Conservation (phyloP, 805 yeast species). For the Diddensiella transvaalensis region DNA sequence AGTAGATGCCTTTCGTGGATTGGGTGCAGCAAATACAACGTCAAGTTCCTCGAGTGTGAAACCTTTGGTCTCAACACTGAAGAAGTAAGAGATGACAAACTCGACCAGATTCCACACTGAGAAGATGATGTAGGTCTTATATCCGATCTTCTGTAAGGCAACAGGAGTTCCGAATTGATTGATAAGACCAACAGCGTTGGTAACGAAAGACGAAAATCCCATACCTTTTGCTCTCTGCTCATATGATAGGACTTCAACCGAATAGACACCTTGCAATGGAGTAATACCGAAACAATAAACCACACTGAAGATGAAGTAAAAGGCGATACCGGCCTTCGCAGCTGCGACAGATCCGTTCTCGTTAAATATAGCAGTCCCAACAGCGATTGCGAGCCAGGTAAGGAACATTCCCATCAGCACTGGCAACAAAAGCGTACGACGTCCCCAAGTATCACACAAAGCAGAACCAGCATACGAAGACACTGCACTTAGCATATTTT, state of each 20-base stretch:
- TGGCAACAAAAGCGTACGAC: slow-evolving; percentile 27
- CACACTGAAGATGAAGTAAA: slow-evolving; percentile 12
- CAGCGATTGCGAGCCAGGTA: slow-evolving; percentile 26
- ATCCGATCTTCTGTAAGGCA: slow-evolving; percentile 32
- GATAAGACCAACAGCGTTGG: slow-evolving; percentile 30
- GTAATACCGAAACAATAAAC: slow-evolving; percentile 30
- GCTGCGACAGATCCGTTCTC: slow-evolving; percentile 10
- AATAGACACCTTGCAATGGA: slow-evolving; percentile 36
- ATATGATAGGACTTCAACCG: slow-evolving; percentile 27
- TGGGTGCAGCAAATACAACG: slow-evolving; percentile 39
- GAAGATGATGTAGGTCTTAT: slow-evolving; percentile 33
- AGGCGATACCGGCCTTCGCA: slow-evolving; percentile 23
- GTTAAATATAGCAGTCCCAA: slow-evolving; percentile 24
- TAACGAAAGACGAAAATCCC: slow-evolving; percentile 25
- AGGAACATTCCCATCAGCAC: slow-evolving; percentile 25
- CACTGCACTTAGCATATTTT: neutral
- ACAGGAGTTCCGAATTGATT: slow-evolving; percentile 27
- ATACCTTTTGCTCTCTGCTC: slow-evolving; percentile 29
- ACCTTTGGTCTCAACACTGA: slow-evolving; percentile 71
- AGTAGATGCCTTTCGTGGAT: slow-evolving; percentile 18
- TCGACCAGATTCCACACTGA: slow-evolving; percentile 32
- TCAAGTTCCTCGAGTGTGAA: slow-evolving; percentile 76
- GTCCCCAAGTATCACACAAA: slow-evolving; percentile 26
- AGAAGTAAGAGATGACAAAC: slow-evolving; percentile 51
- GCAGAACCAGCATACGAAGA: slow-evolving; percentile 17